Evolutionary conservation across 805 yeast species (phyloP), one percentile per base, ranked within the genome.

Genomic region (Helenozyma baotianmanensis): DNA sequence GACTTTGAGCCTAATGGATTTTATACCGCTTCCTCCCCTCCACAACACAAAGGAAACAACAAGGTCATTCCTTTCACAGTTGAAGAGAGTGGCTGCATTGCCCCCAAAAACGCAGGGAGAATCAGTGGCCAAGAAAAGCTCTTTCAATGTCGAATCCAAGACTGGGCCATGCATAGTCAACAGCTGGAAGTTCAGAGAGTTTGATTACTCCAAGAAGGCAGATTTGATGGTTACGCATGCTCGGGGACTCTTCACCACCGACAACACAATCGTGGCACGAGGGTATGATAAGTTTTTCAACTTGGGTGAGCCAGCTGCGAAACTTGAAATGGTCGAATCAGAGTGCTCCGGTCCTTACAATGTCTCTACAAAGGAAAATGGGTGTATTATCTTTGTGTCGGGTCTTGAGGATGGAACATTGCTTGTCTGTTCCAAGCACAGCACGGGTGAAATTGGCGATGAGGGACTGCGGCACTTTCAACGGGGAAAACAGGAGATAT

Each of bases 271-370:
- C 14, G 78, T 77, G 2, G 78, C 80, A 2, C 65, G 99, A 45
- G 98, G 99, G 0, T 92, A 92, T 54, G 92, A 92, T 58, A 92
- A 92, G 60, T 92, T 92, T 58, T 92, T 87, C 72, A 90, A 84
- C 51, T 64, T 87, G 3, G 74, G 68, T 40, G 98, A 92, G 54
- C 43, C 59, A 0, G 42, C 42, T 5, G 81, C 95, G 0, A 70
- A 64, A 38, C 51, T 88, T 4, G 45, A 50, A n/a, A 10, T 9
- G 3, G 32, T 38, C 14, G 38, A 35, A 1, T 22, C 27, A n/a
- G 26, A 38, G 12, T 80, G 92, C 0, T 21, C 25, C 4, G 96
- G 96, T 0, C 96, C 97, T 0, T 92, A 82, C 54, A 74, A 72
- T 13, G 74, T 88, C 2, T 79, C 96, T 0, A 66, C 81, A 23